These are phyloP conservation scores for Citrus inodora DNA, from an alignment of 345 rosid species.

Conservation along the genomic window DNA sequence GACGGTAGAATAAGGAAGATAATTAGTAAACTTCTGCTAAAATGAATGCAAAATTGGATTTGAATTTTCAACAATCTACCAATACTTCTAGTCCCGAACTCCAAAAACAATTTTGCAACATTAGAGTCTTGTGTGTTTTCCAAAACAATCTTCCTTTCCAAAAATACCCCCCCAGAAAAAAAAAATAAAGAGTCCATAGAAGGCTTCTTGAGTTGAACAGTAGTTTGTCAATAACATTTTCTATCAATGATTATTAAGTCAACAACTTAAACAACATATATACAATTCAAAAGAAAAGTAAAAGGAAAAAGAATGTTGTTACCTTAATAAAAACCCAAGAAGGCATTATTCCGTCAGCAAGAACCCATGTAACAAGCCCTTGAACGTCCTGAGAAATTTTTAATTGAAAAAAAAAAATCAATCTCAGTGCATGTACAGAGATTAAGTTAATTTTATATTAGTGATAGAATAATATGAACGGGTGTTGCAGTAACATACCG, in stretches of 20 bases:
- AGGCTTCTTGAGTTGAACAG: not conserved
- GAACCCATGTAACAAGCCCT: slow-evolving; percentile 98
- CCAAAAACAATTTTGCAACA: not conserved
- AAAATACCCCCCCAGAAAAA: not conserved
- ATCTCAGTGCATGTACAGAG: not conserved
- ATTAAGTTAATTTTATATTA: not conserved
- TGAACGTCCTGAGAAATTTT: slow-evolving; percentile 64
- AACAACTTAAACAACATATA: not conserved
- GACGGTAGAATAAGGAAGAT: not conserved
- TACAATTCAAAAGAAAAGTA: not conserved
- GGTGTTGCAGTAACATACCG: slow-evolving; percentile 33
- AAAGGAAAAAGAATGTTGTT: not conserved
- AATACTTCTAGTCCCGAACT: not conserved
- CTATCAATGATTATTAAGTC: not conserved
- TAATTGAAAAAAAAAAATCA: slow-evolving; percentile 2
- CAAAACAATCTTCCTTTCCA: not conserved
- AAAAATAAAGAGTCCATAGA: not conserved
- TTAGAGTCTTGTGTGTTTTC: not conserved
- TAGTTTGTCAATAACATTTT: not conserved
- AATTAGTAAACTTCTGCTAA: too few species aligned
- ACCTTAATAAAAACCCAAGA: slow-evolving; percentile 91
- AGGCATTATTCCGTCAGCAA: slow-evolving; percentile 89
- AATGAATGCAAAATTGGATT: not conserved
- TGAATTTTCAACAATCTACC: not conserved
- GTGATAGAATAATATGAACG: not conserved